Conservation (phyloP, 176 grass and related monocot species). For the Miscanthus lutarioriparius region DNA sequence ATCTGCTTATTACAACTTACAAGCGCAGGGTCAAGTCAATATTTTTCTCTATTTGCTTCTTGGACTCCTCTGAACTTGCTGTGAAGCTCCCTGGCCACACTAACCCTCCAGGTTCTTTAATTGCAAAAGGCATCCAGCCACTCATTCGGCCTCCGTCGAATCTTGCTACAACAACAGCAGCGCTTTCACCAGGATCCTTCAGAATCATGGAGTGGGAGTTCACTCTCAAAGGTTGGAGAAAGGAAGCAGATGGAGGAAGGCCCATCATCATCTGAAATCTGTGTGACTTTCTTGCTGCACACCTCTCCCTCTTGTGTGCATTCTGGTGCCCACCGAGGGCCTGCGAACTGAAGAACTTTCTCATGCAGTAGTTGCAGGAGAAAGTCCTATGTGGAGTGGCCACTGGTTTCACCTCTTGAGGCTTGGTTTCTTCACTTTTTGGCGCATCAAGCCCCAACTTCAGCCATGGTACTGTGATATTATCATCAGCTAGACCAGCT, state of each 20-base stretch:
- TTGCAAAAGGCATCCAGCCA: constrained; percentile 47
- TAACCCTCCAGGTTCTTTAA: constrained; percentile 40
- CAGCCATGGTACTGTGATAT: constrained; percentile 50
- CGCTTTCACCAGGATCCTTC: constrained; percentile 42
- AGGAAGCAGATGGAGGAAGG: constrained; percentile 38
- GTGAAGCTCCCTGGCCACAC: constrained; percentile 79
- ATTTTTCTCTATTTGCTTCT: constrained; percentile 39
- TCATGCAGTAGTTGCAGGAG: constrained; percentile 93
- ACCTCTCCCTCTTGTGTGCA: constrained; percentile 89
- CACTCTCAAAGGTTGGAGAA: constrained; percentile 65
- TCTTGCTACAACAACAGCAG: constrained; percentile 37
- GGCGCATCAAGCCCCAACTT: constrained; percentile 46
- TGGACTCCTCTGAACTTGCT: constrained; percentile 41
- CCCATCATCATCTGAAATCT: constrained; percentile 45
- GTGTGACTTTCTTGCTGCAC: constrained; percentile 56
- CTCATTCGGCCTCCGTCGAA: constrained; percentile 46
- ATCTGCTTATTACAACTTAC: constrained; percentile 43
- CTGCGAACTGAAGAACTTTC: constrained; percentile 89
- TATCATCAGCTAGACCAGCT: constrained; percentile 35
- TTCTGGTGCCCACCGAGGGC: constrained; percentile 88
- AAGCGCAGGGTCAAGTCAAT: constrained; percentile 72
- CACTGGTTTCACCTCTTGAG: constrained; percentile 34
- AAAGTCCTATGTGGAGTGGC: constrained; percentile 58
- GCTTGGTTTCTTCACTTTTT: constrained; percentile 36
- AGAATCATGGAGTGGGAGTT: constrained; percentile 61